Conservation (phyloP, 1,284 basidiomycete genomes). For the Leucoagaricus sp. region DNA sequence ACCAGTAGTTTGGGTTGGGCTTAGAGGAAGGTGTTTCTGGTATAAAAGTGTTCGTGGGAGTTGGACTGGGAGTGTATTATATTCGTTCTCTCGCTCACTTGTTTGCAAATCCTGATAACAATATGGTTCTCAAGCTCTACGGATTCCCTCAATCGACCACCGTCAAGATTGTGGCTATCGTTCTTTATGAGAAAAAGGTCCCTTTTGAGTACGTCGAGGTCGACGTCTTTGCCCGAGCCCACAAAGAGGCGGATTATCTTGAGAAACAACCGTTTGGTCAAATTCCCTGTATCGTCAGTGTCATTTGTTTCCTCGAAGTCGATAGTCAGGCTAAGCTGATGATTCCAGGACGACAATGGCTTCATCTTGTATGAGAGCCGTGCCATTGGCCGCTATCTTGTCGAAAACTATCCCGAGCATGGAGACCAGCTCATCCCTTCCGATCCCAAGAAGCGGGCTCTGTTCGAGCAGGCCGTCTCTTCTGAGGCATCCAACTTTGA, state of each 20-base stretch:
- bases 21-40: too few species aligned
- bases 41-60: too few species aligned
- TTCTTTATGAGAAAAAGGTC: conserved; percentile 49
- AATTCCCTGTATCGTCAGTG: conserved; percentile 56
- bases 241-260: conserved; percentile 28
- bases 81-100: too few species aligned
- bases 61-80: too few species aligned
- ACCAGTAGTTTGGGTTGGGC: too few species aligned
- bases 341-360: conserved; percentile 34
- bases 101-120: too few species aligned
- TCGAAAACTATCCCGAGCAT: conserved; percentile 35
- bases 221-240: conserved; percentile 41
- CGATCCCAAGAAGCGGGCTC: conserved; percentile 33
- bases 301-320: conserved; percentile 30
- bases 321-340: neutral
- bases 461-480: conserved; percentile 55
- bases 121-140: conserved; percentile 50
- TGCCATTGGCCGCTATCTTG: conserved; percentile 46
- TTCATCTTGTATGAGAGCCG: conserved; percentile 46
- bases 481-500: conserved; percentile 55
- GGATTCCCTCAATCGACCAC: conserved; percentile 43
- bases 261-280: conserved; percentile 62
- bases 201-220: conserved; percentile 46
- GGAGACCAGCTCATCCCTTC: conserved; percentile 32
- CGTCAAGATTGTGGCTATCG: conserved; percentile 40